Evolutionary conservation across 83 land plant species (phyloP).

Genomic region (Picea abies): DNA sequence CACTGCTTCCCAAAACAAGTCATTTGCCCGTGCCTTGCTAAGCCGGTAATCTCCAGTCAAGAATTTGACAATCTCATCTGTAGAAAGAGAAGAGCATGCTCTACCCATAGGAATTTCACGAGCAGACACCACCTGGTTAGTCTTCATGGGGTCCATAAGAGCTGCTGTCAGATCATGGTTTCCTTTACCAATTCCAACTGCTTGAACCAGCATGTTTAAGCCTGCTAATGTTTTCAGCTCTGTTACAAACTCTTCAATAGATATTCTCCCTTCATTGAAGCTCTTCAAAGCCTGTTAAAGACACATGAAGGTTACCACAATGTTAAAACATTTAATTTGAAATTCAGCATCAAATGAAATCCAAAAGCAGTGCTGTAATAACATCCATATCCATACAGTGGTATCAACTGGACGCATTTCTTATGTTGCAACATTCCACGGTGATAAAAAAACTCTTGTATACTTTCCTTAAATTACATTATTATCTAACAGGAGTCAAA

Average conservation of each 20-base stretch:
- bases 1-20: slow-evolving; percentile 89
- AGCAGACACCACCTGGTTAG: slow-evolving; percentile 21
- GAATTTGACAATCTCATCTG: slow-evolving; percentile 47
- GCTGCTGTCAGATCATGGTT: slow-evolving; percentile 66
- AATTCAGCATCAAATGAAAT: background rate
- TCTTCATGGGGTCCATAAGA: slow-evolving; percentile 27
- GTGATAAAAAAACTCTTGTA: background rate
- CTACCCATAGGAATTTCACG: slow-evolving; percentile 69
- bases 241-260: slow-evolving; percentile 58
- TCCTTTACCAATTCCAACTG: slow-evolving; percentile 71
- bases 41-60: slow-evolving; percentile 62
- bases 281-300: slow-evolving; percentile 43
- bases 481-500: background rate
- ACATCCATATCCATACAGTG: background rate
- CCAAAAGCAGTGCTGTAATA: background rate
- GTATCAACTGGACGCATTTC: background rate
- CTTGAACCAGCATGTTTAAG: slow-evolving; percentile 49
- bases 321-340: background rate
- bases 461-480: background rate
- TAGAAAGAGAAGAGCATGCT: slow-evolving; percentile 53
- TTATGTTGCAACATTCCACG: background rate
- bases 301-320: background rate
- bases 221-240: slow-evolving; percentile 58
- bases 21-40: slow-evolving; percentile 78
- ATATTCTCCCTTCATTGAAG: slow-evolving; percentile 45